phyloP scores from a whole-genome alignment of 164 flowering plant species.

The Tetracentron sinense region DNA sequence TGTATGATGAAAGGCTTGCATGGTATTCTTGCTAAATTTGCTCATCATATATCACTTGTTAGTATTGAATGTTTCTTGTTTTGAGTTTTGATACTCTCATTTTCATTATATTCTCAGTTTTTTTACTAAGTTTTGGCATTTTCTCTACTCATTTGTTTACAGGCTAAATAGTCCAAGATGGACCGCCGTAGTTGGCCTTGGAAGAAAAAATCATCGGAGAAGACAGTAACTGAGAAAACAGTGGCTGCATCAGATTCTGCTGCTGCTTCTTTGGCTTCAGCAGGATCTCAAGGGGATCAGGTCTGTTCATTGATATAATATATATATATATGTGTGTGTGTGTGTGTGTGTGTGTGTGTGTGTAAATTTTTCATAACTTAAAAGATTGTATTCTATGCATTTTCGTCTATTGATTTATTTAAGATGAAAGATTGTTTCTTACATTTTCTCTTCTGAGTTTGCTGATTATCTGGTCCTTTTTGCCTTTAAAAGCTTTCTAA shows the following conservation, averaged over 20 bases:
- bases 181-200: conserved; percentile 96
- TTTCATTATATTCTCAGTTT: background rate
- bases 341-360: background rate
- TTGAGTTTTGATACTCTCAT: background rate
- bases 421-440: background rate
- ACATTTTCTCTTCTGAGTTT: background rate
- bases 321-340: background rate
- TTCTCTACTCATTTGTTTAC: conserved; percentile 4
- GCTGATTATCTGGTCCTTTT: background rate
- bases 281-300: conserved; percentile 49
- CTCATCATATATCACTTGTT: background rate
- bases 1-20: background rate
- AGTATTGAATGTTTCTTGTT: background rate
- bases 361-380: background rate
- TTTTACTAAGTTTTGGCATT: background rate
- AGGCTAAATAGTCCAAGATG: conserved; percentile 37
- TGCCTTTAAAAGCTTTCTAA: background rate
- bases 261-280: conserved; percentile 41
- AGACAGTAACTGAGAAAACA: conserved; percentile 54
- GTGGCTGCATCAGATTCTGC: conserved; percentile 45
- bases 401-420: background rate
- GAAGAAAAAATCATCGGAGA: conserved; percentile 91
- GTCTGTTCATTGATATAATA: conserved; percentile 22
- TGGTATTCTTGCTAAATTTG: background rate
- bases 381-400: background rate